Base-by-base conservation (phyloP, 139 green algal species). In the Coccomyxa sp. region DNA sequence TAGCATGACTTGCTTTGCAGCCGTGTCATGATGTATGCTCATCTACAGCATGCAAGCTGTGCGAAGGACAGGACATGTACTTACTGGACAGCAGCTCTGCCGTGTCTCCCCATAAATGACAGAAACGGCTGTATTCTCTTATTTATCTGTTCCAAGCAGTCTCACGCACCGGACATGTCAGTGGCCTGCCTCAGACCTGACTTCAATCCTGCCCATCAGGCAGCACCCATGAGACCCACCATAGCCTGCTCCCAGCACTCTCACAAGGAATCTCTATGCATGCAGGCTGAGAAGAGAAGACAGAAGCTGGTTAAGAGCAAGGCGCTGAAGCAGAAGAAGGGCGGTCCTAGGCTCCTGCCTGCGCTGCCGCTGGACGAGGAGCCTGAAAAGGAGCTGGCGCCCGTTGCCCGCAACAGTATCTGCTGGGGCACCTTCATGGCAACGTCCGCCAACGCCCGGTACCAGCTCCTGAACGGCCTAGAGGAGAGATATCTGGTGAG, bases 401-500 rank as follows among this genome's bases (percentile, higher is more conserved):
- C 79, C 12, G 79, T 83, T 8, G 36, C 72, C 74, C 74, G 80
- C 74, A 83, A 83, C 68, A 80, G 74, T 41, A 35, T 83, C 12
- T 68, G 39, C 31, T 85, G 81, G 81, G 81, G 81, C 18, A 39
- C 29, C 38, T 85, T 85, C 74, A 79, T 85, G 71, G 55, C 39
- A 24, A 31, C 44, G 33, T 81, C 75, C 31, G 68, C 74, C 55
- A 85, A 85, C 58, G 6, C 76, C 9, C 71, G 81, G 1, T 85
- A 85, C 76, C 81, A 85, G 71, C 27, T 78, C 27, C 71, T 85
- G 38, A 81, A 81, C 37, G 77, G 35, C 41, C 68, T 85, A 72
- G 81, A 85, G 71, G 81, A 84, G 70, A 69, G 80, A 35, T 39
- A 41, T 7, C 69, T 84, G 74, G 79, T 82, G 50, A 7, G 78